A percentile compares a stretch with the other conserved stretches of the same genome.
These are phyloP conservation scores for Lophiotrema nucula DNA, from an alignment of 495 filamentous ascomycete genomes.

Conservation along the genomic window DNA sequence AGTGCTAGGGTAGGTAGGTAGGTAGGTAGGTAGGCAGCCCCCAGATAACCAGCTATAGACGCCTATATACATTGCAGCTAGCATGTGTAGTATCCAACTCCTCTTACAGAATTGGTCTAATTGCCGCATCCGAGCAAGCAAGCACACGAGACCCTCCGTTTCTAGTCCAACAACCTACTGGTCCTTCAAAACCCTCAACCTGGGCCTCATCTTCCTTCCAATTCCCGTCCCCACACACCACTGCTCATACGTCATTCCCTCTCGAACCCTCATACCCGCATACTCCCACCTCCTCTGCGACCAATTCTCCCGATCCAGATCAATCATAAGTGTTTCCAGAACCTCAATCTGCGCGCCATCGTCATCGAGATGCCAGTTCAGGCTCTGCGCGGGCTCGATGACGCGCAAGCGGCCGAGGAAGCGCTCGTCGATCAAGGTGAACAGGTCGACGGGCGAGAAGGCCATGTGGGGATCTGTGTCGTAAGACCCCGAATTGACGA, in stretches of 20 bases:
- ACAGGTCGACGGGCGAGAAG: conserved; percentile 26
- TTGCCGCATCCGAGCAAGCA: too few species aligned
- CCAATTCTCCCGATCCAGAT: conserved; percentile 34
- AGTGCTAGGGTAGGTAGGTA: too few species aligned
- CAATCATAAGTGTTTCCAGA: conserved; percentile 21
- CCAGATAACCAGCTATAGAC: too few species aligned
- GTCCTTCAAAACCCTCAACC: conserved; percentile 12
- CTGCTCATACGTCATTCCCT: conserved; percentile 9
- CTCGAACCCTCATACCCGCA: conserved; percentile 8
- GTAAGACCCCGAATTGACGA: conserved; percentile 7
- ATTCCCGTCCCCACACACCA: conserved; percentile 1
- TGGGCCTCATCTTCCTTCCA: conserved; percentile 18
- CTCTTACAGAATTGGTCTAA: too few species aligned
- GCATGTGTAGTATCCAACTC: too few species aligned
- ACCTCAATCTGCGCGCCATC: conserved; percentile 25
- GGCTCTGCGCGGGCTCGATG: conserved; percentile 25
- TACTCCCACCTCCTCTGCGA: conserved; percentile 32
- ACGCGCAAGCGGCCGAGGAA: conserved; percentile 31
- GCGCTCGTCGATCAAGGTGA: conserved; percentile 18
- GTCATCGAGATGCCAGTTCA: conserved; percentile 28
- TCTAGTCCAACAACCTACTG: background rate
- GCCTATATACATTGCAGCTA: too few species aligned
- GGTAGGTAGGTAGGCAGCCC: too few species aligned
- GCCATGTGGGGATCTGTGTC: background rate
- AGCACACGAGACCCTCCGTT: background rate